Percentiles rank a stretch among this genome's conserved stretches.
Conservation (phyloP, 257 asterid species). For the Salvia hispanica region DNA sequence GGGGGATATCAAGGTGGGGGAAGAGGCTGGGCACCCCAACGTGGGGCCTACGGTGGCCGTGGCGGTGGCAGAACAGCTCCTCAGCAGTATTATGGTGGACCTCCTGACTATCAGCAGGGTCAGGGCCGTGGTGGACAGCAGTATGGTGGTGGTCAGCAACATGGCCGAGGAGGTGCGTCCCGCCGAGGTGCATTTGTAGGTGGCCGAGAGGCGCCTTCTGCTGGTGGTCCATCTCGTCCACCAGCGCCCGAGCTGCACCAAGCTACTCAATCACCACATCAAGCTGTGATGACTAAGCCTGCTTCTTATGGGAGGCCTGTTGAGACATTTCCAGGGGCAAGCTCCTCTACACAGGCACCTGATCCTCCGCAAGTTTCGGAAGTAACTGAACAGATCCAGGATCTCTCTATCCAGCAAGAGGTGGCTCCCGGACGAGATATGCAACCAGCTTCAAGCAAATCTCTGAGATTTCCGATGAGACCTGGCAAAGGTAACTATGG, state of each 20-base stretch:
- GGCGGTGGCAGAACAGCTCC: slow-evolving; percentile 45
- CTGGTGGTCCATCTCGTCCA: slow-evolving; percentile 75
- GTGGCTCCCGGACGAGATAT: slow-evolving; percentile 48
- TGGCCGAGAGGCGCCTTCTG: slow-evolving; percentile 66
- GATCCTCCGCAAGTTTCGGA: slow-evolving; percentile 42
- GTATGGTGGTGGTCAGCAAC: slow-evolving; percentile 34
- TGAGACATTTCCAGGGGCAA: slow-evolving; percentile 23
- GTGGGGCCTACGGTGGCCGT: slow-evolving; percentile 59
- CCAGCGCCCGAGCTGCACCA: slow-evolving; percentile 97
- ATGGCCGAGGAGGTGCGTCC: slow-evolving; percentile 60
- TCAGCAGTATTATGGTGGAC: slow-evolving; percentile 34
- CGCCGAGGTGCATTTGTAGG: slow-evolving; percentile 56
- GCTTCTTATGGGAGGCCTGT: slow-evolving; percentile 32
- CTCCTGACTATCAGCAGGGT: slow-evolving; percentile 30
- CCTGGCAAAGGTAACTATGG: slow-evolving; percentile 88
- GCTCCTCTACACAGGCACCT: slow-evolving; percentile 56
- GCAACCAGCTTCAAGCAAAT: slow-evolving; percentile 82
- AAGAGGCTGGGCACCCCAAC: slow-evolving; percentile 51
- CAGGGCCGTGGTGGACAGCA: slow-evolving; percentile 42
- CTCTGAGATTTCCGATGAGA: slow-evolving; percentile 80
- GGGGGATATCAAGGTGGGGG: slow-evolving; percentile 37
- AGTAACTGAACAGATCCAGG: slow-evolving; percentile 47
- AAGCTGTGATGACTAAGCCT: slow-evolving; percentile 53
- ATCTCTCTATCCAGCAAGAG: slow-evolving; percentile 53
- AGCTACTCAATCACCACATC: slow-evolving; percentile 67